A percentile compares a stretch with the other conserved stretches of the same genome.
Conservation (phyloP, 768 basidiomycete genomes). For the Cystobasidium ongulense region DNA sequence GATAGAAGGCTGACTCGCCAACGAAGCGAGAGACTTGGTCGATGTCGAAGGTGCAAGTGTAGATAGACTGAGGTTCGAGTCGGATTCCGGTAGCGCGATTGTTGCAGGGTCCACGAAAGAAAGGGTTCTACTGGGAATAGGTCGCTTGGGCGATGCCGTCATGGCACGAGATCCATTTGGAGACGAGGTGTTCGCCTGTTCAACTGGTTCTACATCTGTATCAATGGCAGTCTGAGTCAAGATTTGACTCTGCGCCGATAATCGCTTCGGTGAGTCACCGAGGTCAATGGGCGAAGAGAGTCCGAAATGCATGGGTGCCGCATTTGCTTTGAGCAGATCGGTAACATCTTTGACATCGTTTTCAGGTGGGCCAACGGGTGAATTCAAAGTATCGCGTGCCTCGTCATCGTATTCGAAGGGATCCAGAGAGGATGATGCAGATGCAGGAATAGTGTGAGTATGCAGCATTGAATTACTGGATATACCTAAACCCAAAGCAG, state of each 20-base stretch:
- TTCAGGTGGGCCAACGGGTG: slow-evolving; percentile 7
- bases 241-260: neutral
- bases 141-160: neutral
- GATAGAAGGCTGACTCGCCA: neutral
- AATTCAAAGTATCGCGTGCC: neutral
- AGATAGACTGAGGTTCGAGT: neutral
- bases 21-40: neutral
- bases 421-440: slow-evolving; percentile 25
- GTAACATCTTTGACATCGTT: slow-evolving; percentile 39
- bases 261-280: slow-evolving; percentile 13
- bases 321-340: slow-evolving; percentile 32
- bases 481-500: slow-evolving; percentile 37
- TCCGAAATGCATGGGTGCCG: neutral
- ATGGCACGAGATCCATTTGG: neutral
- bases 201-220: neutral
- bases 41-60: neutral
- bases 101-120: neutral
- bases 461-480: slow-evolving; percentile 2
- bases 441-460: neutral
- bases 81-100: slow-evolving; percentile 12
- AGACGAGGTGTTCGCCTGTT: neutral
- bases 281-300: slow-evolving; percentile 41
- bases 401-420: slow-evolving; percentile 28
- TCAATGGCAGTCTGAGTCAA: neutral
- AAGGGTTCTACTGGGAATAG: neutral